Conservation (phyloP, 768 basidiomycete genomes). For the Leccinellum rugosiceps region DNA sequence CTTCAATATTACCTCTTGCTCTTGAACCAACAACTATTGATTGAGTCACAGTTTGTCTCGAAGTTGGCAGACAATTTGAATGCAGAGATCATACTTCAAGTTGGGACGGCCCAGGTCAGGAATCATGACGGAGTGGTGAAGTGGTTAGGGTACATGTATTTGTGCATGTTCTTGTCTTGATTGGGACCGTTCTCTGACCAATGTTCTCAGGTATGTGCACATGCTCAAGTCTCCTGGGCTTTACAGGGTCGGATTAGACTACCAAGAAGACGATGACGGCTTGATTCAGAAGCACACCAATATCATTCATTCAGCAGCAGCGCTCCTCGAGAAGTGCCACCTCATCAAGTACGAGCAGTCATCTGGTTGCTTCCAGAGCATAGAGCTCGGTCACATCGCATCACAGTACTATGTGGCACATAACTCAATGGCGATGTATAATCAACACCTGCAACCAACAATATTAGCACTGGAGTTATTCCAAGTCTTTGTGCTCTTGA, state of each 20-base stretch:
- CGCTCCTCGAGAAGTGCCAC: no score
- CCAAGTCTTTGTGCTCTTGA: no score
- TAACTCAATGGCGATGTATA: no score
- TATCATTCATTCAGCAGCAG: no score
- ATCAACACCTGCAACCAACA: no score
- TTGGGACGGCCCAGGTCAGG: constrained; percentile 89
- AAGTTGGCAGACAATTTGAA: constrained; percentile 94
- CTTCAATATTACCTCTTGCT: constrained; percentile 95
- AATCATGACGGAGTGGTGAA: constrained; percentile 97
- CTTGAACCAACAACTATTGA: constrained; percentile 96
- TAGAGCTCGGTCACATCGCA: no score
- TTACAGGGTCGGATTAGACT: constrained; percentile 87
- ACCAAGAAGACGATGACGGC: constrained; percentile 65
- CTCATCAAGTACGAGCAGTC: no score
- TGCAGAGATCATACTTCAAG: constrained; percentile 94
- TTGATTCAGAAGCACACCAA: no score
- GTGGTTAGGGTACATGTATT: constrained; percentile 93
- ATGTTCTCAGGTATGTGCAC: constrained; percentile 71
- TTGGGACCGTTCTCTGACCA: not conserved
- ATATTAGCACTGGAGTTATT: no score
- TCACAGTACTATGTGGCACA: no score
- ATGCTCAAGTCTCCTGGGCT: constrained; percentile 72
- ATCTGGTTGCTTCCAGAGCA: no score
- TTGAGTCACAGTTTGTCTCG: constrained; percentile 91
- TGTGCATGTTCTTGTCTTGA: constrained; percentile 49